A percentile compares a stretch with the other conserved stretches of the same genome.
Evolutionary conservation across 2,329 filamentous ascomycete species (phyloP).

Genomic region (Drechslerella dactyloides): DNA sequence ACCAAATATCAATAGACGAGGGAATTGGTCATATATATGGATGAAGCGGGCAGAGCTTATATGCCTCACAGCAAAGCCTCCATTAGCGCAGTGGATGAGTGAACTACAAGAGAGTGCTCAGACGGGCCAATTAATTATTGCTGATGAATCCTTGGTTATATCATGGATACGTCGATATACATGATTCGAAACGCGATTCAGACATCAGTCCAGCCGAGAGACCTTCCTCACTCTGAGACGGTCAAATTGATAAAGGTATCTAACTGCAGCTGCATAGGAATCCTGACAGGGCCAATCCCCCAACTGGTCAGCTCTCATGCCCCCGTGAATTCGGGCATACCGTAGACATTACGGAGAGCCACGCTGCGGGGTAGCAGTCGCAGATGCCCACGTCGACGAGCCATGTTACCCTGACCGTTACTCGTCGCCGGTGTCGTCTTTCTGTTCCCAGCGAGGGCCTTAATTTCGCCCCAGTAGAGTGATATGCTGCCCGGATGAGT

Average conservation of each 20-base stretch:
- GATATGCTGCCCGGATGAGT: not conserved
- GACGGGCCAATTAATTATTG: no score
- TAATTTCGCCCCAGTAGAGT: not conserved
- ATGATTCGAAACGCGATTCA: not conserved
- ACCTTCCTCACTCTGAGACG: no score
- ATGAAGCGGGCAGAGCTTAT: not conserved
- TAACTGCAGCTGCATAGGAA: not conserved
- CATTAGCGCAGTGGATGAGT: not conserved
- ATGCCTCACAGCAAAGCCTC: not conserved
- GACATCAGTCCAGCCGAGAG: not conserved
- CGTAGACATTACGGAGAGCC: constrained; percentile 19
- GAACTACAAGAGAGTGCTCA: not conserved
- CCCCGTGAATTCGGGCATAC: constrained; percentile 17
- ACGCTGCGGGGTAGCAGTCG: constrained; percentile 26
- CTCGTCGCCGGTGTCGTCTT: not conserved
- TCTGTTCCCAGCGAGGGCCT: not conserved
- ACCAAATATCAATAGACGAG: not conserved
- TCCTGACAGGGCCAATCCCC: constrained; percentile 7
- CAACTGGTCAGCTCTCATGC: constrained; percentile 32
- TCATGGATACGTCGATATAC: not conserved
- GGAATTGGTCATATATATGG: not conserved
- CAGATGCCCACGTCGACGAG: not conserved
- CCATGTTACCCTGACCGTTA: not conserved
- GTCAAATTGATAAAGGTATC: not conserved
- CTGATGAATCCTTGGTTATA: no score